Base-by-base conservation (phyloP, 768 basidiomycete genomes). In the Phlegmacium glaucopus region DNA sequence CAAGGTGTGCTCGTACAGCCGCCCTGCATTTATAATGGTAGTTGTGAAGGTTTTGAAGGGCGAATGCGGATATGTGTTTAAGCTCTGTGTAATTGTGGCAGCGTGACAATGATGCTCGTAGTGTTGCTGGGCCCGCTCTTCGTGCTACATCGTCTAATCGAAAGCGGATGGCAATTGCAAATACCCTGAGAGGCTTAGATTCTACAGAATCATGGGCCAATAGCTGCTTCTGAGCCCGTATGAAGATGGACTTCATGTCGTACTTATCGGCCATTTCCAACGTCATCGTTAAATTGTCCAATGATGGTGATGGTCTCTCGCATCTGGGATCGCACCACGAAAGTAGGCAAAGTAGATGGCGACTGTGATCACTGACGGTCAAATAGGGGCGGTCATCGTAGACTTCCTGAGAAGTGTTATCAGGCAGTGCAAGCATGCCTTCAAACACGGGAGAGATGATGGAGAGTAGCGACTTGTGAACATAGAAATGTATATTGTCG, bases 371-470 rank as follows among this genome's bases (percentile, higher is more conserved):
- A 7, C 13, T 28, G 18, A 60, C 13, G 3, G 17, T 10, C 28
- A 55, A 32, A 25, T 51, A 30, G 13, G 44, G 40, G 10, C 39
- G 17, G 28, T 38, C 42, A 25, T 53, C 44, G 18, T 30, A 45
- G 32, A 37, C 26, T 32, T 47, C 42, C 18, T 51, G 36, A 7
- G 28, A 15, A 37, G n/a, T n/a, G n/a, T n/a, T n/a, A n/a, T n/a
- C n/a, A n/a, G 59, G 55, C 12, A 63, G 29, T 1, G 57, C 28
- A 39, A 67, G 58, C 65, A n/a, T n/a, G 39, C 48, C 56, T n/a
- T 45, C 42, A 44, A 69, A 70, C 6, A 67, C 39, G 7, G 65
- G 55, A 9, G 70, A 69, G 1, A 56, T 57, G 16, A 62, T 42
- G 12, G 57, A 50, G 6, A 70, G 55, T 2, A 69, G 48, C n/a